These are phyloP conservation scores for Hemileia vastatrix DNA, from an alignment of 1,284 basidiomycete genomes.

Conservation along the genomic window DNA sequence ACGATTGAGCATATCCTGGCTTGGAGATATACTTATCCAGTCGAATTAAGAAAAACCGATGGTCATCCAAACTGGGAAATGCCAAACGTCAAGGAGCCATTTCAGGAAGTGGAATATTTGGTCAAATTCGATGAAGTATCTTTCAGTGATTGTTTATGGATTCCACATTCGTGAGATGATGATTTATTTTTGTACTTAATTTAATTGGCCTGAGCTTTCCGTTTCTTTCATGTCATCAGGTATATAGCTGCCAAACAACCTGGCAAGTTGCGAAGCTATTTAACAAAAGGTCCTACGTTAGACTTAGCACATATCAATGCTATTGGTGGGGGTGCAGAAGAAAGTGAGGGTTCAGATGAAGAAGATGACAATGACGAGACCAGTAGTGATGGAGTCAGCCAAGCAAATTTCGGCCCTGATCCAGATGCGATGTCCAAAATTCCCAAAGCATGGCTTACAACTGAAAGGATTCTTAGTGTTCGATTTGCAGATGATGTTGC, in stretches of 20 bases:
- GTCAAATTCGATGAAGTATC: conserved; percentile 73
- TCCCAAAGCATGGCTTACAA: conserved; percentile 50
- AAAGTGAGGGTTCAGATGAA: conserved; percentile 45
- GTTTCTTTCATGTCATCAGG: conserved; percentile 1
- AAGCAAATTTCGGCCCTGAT: conserved; percentile 45
- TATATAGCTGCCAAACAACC: conserved; percentile 17
- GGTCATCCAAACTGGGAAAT: conserved; percentile 48
- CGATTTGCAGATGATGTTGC: conserved; percentile 13
- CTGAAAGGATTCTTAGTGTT: conserved; percentile 16
- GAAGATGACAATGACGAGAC: conserved; percentile 29
- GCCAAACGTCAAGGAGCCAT: conserved; percentile 47
- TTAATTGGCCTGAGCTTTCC: conserved; percentile 19
- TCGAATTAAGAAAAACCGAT: conserved; percentile 48
- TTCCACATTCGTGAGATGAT: conserved; percentile 39
- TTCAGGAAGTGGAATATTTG: conserved; percentile 67
- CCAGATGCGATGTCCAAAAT: conserved; percentile 60
- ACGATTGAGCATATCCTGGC: conserved; percentile 76
- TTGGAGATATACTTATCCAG: conserved; percentile 53
- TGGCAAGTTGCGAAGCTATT: conserved; percentile 20
- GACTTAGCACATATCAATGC: conserved; percentile 29
- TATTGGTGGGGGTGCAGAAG: conserved; percentile 23
- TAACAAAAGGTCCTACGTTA: conserved; percentile 22
- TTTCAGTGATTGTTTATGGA: conserved; percentile 52
- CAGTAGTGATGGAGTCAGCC: conserved; percentile 36
- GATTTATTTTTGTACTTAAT: neutral